These are phyloP conservation scores for Hydnum rufescens DNA, from an alignment of 768 basidiomycete species.

Conservation along the genomic window DNA sequence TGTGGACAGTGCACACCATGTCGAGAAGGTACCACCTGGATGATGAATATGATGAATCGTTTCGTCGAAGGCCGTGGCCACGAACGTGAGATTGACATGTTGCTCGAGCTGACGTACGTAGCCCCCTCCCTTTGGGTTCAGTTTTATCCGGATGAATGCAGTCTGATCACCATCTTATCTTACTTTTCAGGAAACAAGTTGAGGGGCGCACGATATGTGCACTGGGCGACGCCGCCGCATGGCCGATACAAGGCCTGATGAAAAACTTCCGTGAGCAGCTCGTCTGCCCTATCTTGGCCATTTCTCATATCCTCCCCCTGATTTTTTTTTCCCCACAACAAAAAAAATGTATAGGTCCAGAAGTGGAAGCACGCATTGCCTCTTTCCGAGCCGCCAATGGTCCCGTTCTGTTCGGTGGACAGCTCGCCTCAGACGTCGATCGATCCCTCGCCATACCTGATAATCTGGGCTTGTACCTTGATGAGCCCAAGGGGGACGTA, in stretches of 20 bases:
- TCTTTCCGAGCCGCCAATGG: conserved; percentile 58
- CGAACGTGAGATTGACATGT: conserved; percentile 92
- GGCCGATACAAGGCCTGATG: conserved; percentile 98
- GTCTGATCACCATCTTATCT: not conserved
- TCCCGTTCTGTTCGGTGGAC: conserved; percentile 75
- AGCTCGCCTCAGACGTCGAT: conserved; percentile 45
- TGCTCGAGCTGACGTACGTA: conserved; percentile 76
- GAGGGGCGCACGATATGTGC: conserved; percentile 96
- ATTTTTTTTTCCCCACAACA: not conserved
- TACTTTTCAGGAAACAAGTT: conserved; percentile 58
- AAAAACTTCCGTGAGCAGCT: conserved; percentile 57
- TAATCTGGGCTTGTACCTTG: conserved; percentile 31
- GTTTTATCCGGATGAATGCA: not conserved
- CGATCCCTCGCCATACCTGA: conserved; percentile 54
- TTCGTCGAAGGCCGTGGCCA: conserved; percentile 85
- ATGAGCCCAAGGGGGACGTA: no score
- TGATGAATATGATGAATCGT: conserved; percentile 99
- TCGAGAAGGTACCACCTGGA: conserved; percentile 91
- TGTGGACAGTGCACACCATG: conserved; percentile 96
- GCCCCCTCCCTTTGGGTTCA: not conserved
- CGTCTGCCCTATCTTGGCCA: not conserved
- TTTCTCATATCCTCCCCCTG: not conserved
- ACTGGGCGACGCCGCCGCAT: conserved; percentile 90
- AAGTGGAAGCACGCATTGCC: conserved; percentile 76
- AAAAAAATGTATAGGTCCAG: conserved; percentile 46